A percentile compares a stretch with the other conserved stretches of the same genome.
phyloP scores from a whole-genome alignment of 2,329 filamentous ascomycete species.

The Penicillium concentricum region DNA sequence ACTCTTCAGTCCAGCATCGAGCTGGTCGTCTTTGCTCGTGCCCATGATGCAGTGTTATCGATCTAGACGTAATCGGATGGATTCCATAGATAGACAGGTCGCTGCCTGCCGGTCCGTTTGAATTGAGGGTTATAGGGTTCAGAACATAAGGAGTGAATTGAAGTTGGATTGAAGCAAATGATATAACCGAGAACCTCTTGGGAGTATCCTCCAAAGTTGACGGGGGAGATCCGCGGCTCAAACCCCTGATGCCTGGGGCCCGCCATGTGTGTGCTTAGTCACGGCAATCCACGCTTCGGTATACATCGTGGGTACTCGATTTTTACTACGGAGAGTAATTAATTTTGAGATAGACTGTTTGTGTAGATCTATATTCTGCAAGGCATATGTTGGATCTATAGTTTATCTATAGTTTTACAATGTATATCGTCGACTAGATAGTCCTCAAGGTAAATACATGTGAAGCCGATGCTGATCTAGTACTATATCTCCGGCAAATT shows the following conservation, averaged over 20 bases:
- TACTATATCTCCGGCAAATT: not conserved
- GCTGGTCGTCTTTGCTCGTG: conserved; percentile 38
- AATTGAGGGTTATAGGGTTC: conserved; percentile 7
- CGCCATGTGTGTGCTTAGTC: conserved; percentile 27
- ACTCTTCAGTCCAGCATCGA: conserved; percentile 71
- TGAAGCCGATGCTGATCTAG: not conserved
- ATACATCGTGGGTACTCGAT: not conserved
- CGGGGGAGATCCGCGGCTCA: conserved; percentile 13
- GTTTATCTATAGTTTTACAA: not conserved
- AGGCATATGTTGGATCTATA: not conserved
- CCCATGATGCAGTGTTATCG: conserved; percentile 36
- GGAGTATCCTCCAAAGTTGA: not conserved
- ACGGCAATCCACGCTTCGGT: too few relatives aligned
- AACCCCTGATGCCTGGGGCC: conserved; percentile 13
- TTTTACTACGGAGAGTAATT: not conserved
- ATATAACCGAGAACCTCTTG: not conserved
- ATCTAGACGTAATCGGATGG: conserved; percentile 17
- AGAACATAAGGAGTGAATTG: conserved; percentile 24
- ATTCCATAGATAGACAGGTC: conserved; percentile 28
- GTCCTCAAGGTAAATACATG: not conserved
- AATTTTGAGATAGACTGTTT: not conserved
- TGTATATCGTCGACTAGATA: too few relatives aligned
- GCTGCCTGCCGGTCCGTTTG: conserved; percentile 18
- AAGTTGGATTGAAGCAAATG: conserved; percentile 15
- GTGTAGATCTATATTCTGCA: not conserved